These are phyloP conservation scores for Populus alba DNA, from an alignment of 345 rosid species.

Conservation along the genomic window DNA sequence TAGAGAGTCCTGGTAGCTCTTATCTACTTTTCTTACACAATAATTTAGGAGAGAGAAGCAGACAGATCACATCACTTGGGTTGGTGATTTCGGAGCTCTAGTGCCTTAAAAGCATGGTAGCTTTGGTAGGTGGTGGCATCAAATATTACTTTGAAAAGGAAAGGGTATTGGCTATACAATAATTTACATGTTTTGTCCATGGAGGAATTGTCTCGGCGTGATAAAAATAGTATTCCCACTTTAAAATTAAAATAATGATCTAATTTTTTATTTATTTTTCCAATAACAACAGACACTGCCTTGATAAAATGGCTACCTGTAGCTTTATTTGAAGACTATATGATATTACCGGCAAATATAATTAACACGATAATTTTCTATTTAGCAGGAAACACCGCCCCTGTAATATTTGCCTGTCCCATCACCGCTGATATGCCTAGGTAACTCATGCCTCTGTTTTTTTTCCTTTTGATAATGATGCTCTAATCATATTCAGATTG, in stretches of 20 bases:
- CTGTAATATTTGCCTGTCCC: too few species aligned
- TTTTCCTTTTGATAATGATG: background rate
- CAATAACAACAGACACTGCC: too few species aligned
- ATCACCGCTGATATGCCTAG: too few species aligned
- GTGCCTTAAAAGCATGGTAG: conserved; percentile 35
- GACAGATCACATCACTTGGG: conserved; percentile 24
- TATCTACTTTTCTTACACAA: conserved; percentile 17
- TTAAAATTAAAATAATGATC: too few species aligned
- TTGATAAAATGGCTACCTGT: too few species aligned
- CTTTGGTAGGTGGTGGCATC: conserved; percentile 35
- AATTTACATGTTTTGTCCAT: background rate
- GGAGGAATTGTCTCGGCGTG: background rate
- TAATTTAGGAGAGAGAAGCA: conserved; percentile 20
- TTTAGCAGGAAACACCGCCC: too few species aligned
- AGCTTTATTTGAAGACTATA: background rate
- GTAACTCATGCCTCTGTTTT: background rate
- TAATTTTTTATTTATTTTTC: too few species aligned
- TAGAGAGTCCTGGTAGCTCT: background rate
- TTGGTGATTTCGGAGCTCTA: conserved; percentile 18
- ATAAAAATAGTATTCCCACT: background rate
- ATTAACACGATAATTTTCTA: too few species aligned
- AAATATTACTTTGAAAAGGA: background rate
- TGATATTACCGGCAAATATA: background rate
- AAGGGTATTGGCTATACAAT: background rate
- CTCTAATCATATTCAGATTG: background rate